A percentile compares a stretch with the other conserved stretches of the same genome.
phyloP scores from a whole-genome alignment of 2,329 filamentous ascomycete genomes.

The Davidsoniella virescens region DNA sequence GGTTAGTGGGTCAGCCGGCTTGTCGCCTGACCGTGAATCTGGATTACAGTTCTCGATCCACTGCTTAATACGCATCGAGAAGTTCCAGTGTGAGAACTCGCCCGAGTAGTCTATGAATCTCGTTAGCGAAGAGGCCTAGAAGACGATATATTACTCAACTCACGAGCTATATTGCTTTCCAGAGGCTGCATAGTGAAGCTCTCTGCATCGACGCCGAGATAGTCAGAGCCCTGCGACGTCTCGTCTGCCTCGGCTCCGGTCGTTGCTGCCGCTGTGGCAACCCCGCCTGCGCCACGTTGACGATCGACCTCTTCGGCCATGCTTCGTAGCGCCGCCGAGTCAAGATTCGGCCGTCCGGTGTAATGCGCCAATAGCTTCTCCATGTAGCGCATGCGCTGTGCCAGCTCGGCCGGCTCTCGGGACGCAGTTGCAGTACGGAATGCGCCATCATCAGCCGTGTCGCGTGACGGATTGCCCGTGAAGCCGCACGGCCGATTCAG shows the following conservation, averaged over 20 bases:
- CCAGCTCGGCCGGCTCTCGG: conserved; percentile 13
- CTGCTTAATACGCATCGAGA: conserved; percentile 34
- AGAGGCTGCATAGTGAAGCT: conserved; percentile 26
- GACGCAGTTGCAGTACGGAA: not conserved
- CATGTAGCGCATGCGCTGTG: conserved; percentile 20
- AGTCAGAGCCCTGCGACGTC: conserved; percentile 14
- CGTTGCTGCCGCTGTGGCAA: not conserved
- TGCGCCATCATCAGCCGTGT: not conserved
- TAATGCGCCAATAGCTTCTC: conserved; percentile 32
- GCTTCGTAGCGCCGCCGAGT: conserved; percentile 25
- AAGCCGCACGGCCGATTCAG: conserved; percentile 35
- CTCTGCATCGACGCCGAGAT: conserved; percentile 21
- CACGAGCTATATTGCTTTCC: conserved; percentile 26
- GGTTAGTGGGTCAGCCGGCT: conserved; percentile 14
- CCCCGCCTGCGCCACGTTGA: conserved; percentile 8
- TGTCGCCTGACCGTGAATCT: conserved; percentile 4
- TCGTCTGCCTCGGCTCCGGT: conserved; percentile 1
- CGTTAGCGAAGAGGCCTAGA: not conserved
- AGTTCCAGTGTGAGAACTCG: conserved; percentile 37
- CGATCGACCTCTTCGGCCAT: conserved; percentile 28
- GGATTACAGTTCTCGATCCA: conserved; percentile 26
- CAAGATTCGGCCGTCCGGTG: conserved; percentile 27
- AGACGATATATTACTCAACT: conserved; percentile 12
- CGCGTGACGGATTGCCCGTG: conserved; percentile 18
- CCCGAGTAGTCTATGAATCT: conserved; percentile 29